A percentile compares a stretch with the other conserved stretches of the same genome.
Evolutionary conservation across 1,284 basidiomycete genomes (phyloP).

Genomic region (Ganoderma lucidum): DNA sequence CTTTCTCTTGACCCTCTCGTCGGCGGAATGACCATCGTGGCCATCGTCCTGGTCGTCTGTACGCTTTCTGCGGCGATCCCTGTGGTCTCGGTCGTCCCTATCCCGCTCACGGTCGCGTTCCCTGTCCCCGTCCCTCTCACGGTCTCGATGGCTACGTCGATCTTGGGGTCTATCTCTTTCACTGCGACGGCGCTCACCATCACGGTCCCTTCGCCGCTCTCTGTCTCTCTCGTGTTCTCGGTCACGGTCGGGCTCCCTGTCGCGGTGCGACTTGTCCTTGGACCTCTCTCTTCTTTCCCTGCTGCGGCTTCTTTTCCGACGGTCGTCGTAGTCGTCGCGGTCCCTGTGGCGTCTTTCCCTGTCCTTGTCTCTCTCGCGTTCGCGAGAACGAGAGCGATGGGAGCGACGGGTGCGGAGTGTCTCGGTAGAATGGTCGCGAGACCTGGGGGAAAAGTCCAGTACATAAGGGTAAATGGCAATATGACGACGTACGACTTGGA

Average conservation of each 20-base stretch:
- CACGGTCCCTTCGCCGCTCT: slow-evolving; percentile 48
- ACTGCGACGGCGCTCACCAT: slow-evolving; percentile 43
- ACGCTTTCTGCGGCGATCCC: slow-evolving; percentile 66
- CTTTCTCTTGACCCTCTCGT: slow-evolving; percentile 66
- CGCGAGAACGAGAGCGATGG: slow-evolving; percentile 69
- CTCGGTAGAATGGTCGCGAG: slow-evolving; percentile 76
- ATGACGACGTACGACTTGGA: slow-evolving; percentile 65
- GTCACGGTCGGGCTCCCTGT: slow-evolving; percentile 53
- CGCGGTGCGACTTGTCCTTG: slow-evolving; percentile 53
- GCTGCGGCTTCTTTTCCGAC: slow-evolving; percentile 58
- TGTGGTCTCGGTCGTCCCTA: slow-evolving; percentile 58
- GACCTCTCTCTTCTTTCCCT: slow-evolving; percentile 54
- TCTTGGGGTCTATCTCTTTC: slow-evolving; percentile 51
- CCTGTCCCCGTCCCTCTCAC: slow-evolving; percentile 49
- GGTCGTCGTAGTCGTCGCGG: slow-evolving; percentile 42
- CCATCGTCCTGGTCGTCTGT: slow-evolving; percentile 62
- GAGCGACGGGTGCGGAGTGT: slow-evolving; percentile 75
- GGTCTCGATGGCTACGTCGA: slow-evolving; percentile 55
- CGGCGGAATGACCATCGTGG: slow-evolving; percentile 51
- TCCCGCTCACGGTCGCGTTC: slow-evolving; percentile 48
- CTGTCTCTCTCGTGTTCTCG: slow-evolving; percentile 53
- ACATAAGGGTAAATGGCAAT: slow-evolving; percentile 21
- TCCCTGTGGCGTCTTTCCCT: slow-evolving; percentile 52
- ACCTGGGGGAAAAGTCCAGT: slow-evolving; percentile 47
- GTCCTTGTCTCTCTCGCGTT: slow-evolving; percentile 39